Evolutionary conservation across 352 stramenopile species (phyloP), one percentile per base, ranked within the genome.

Genomic region (Thalassiosira ordinaria): DNA sequence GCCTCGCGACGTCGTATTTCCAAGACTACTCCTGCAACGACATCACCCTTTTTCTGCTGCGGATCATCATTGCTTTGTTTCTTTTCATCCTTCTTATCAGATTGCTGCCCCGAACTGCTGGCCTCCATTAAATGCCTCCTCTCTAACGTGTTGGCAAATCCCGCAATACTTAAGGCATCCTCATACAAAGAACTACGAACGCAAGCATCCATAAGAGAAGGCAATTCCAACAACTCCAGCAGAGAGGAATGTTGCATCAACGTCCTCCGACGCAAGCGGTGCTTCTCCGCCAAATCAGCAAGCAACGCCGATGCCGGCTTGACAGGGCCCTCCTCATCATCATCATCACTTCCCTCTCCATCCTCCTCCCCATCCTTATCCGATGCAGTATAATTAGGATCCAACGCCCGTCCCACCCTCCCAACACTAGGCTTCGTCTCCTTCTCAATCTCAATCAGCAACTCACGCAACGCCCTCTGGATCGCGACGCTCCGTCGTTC

Each of bases 201-300:
- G 71, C 97, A 99, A 2, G 96, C 95, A 78, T 99, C 97, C 81
- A 99, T 95, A 31, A 99, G 87, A 77, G 98, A 97, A 6, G 97
- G 97, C 29, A 99, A 95, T 89, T 99, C 97, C 59, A 99, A 88
- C 20, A 99, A 85, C 82, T 99, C 96, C n/a, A 98, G 94, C 33
- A 99, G 80, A 13, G 82, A 88, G 2, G 89, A 92, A 77, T 94
- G 89, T 49, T 94, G 89, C 63, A 94, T 71, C 8, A 94, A 59
- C 8, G 87, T 94, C 53, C 89, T 57, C 35, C 89, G 74, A 8
- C 89, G 78, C 2, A 94, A 73, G 7, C 89, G 79, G 60, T 92
- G 86, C 41, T 90, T 91, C 75, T 94, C 87, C 13, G 86, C 88
- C 41, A 92, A 65, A 44, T 82, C 84, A 9, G 87, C 83, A 20